Percentiles rank a stretch among this genome's conserved stretches.
These are phyloP conservation scores for Suillus luteus DNA, from an alignment of 768 basidiomycete genomes.

Conservation along the genomic window DNA sequence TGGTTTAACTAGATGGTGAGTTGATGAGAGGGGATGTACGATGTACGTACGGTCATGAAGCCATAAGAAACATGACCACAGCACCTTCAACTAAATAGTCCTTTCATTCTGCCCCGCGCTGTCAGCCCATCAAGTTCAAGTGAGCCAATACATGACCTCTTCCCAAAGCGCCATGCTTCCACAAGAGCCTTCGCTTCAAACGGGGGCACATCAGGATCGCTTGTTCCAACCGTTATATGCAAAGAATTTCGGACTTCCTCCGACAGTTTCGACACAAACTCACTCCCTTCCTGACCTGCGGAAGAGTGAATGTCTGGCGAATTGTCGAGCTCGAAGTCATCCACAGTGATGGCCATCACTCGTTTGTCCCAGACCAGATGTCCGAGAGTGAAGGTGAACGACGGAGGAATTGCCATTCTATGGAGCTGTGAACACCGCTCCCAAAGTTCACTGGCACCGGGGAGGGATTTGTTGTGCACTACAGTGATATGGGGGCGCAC, in stretches of 20 bases:
- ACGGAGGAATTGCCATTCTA: constrained; percentile 39
- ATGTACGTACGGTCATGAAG: background rate
- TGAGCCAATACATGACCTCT: constrained; percentile 28
- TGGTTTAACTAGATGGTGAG: background rate
- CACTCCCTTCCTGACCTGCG: constrained; percentile 38
- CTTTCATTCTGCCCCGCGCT: constrained; percentile 35
- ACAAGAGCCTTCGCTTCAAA: constrained; percentile 76
- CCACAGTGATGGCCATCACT: constrained; percentile 80
- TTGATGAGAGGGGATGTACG: background rate
- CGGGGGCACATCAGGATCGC: constrained; percentile 47
- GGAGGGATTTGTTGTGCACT: constrained; percentile 63
- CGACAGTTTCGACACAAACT: constrained; percentile 51
- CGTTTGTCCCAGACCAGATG: constrained; percentile 45
- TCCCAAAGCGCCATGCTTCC: constrained; percentile 47
- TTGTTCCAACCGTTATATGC: constrained; percentile 90
- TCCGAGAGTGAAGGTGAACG: constrained; percentile 59
- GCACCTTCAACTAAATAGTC: constrained; percentile 14
- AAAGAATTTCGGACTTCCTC: constrained; percentile 50
- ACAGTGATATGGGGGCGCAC: background rate
- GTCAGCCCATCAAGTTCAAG: constrained; percentile 31
- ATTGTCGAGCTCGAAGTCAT: constrained; percentile 47
- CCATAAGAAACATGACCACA: background rate
- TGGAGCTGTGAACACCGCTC: constrained; percentile 26
- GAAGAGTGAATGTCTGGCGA: constrained; percentile 26
- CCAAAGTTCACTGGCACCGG: constrained; percentile 46